Conservation (phyloP, 2,329 filamentous ascomycete genomes). For the Tolypocladium guangdongense region DNA sequence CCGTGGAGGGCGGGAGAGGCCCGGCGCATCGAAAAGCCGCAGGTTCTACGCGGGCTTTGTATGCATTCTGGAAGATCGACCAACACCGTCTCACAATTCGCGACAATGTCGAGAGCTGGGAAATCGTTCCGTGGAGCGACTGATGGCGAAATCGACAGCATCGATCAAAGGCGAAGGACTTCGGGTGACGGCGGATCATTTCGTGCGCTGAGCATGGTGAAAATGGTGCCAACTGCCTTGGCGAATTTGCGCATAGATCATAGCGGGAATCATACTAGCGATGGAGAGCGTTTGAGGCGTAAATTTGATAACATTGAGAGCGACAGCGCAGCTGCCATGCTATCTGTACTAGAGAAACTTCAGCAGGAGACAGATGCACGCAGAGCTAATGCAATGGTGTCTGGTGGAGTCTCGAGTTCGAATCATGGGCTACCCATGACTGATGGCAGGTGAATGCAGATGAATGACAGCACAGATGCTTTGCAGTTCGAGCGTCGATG, state of each 20-base stretch:
- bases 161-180: not conserved
- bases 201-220: not conserved
- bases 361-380: not conserved
- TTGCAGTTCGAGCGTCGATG: not conserved
- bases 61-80: constrained; percentile 59
- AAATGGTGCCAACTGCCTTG: not conserved
- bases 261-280: not conserved
- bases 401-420: not conserved
- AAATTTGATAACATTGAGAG: not conserved
- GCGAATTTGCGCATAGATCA: not conserved
- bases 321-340: not conserved
- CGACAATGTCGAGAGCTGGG: constrained; percentile 54
- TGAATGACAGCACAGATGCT: not conserved
- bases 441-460: not conserved
- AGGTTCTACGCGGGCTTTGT: constrained; percentile 51
- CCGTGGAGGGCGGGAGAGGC: constrained; percentile 46
- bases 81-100: constrained; percentile 58
- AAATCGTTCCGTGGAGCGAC: constrained; percentile 45
- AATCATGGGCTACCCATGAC: not conserved
- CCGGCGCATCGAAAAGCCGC: constrained; percentile 54
- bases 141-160: constrained; percentile 2
- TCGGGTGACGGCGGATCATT: not conserved
- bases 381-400: not conserved
- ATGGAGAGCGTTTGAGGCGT: not conserved
- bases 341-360: not conserved